Base-by-base conservation (phyloP, 2,329 filamentous ascomycete genomes). In the Alternaria triticina region DNA sequence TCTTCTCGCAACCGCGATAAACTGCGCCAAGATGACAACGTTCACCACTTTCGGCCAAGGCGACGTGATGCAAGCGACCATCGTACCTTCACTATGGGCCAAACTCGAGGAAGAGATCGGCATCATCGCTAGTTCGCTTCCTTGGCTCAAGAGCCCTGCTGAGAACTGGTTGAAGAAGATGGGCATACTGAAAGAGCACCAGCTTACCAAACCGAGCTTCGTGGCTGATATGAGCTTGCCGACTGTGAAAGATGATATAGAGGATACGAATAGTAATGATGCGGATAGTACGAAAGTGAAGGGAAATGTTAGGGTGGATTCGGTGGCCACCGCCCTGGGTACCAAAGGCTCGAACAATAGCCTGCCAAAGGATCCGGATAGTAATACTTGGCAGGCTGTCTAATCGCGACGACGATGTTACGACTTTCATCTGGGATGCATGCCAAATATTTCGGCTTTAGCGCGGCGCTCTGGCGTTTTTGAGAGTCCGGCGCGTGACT, bases 91-190 rank as follows among this genome's bases (percentile, higher is more conserved):
- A 9, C 58, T 71, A 36, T 70, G 64, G 59, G 68, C 73, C 20
- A 76, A 74, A 49, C 43, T 75, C 1, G 74, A 76, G 62, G 72
- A 76, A 36, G 47, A 69, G 4, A 67, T 72, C 12, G 72, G 72
- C 15, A 75, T 75, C n/a, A 74, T 76, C 49, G 74, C 71, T 22
- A 62, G 66, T 11, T 74, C 70, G 27, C 47, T 74, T 17, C 69
- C 74, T 6, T 70, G 67, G 46, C 52, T 76, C 20, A 76, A 75
- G 59, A 57, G 62, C 8, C 67, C 72, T 1, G 62, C 51, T 1
- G 67, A 76, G 59, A 64, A 57, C 3, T n/a, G 65, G 11, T 40
- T 76, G 55, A 70, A 67, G 55, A 69, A 62, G 36, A 33, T 69
- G 13, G 71, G 73, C 5, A 54, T 74, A 5, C 9, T 74, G 52